A percentile compares a stretch with the other conserved stretches of the same genome.
Conservation (phyloP, 2,329 filamentous ascomycete species). For the Dryadomyces quercus-mongolicae region DNA sequence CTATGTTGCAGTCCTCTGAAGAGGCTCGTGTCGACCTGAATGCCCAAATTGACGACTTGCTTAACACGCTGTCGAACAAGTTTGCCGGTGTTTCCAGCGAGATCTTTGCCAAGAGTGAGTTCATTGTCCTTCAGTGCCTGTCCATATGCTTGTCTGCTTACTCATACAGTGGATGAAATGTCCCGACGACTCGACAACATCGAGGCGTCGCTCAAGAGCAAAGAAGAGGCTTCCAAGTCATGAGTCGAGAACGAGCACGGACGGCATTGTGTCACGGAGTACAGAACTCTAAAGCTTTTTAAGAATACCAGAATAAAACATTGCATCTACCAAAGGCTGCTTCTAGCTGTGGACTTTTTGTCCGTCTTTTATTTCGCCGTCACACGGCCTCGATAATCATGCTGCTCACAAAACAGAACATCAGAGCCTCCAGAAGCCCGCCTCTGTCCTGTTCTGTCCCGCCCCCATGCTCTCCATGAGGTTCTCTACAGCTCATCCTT, state of each 20-base stretch:
- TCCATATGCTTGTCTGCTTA: neutral
- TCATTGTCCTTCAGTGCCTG: neutral
- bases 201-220: constrained; percentile 57
- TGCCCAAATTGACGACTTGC: constrained; percentile 71
- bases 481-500: constrained; percentile 1
- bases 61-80: constrained; percentile 75
- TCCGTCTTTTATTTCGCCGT: too few relatives aligned
- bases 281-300: too few relatives aligned
- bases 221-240: constrained; percentile 20
- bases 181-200: constrained; percentile 72
- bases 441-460: neutral
- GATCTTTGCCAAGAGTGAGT: constrained; percentile 72
- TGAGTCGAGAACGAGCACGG: neutral
- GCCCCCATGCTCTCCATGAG: neutral
- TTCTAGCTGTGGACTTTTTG: neutral
- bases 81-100: constrained; percentile 77
- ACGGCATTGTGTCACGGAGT: too few relatives aligned
- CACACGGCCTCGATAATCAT: too few relatives aligned
- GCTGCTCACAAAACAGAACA: neutral
- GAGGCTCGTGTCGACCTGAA: constrained; percentile 53
- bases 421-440: too few relatives aligned
- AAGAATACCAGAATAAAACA: too few relatives aligned
- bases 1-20: constrained; percentile 22
- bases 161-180: constrained; percentile 77
- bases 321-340: neutral